Evolutionary conservation across 371 early-diverging fungal species (phyloP).

Genomic region (Basidiobolus meristosporus): DNA sequence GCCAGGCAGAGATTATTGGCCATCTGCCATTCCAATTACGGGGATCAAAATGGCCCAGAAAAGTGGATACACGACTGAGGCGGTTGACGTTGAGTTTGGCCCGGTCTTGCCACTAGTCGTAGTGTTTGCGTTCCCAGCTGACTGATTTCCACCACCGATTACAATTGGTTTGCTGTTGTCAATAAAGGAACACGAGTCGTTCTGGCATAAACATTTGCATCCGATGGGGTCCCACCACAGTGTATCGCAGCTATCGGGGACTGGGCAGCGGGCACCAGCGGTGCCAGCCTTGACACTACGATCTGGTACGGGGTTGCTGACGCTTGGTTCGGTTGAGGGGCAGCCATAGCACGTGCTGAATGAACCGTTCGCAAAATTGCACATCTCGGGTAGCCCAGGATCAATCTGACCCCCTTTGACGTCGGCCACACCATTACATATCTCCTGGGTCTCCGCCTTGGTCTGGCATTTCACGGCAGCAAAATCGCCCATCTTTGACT

Average conservation of each 20-base stretch:
- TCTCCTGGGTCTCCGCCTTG: slow-evolving; percentile 38
- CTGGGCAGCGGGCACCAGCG: slow-evolving; percentile 15
- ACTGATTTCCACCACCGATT: too few species aligned
- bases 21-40: too few species aligned
- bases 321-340: slow-evolving; percentile 24
- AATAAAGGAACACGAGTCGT: slow-evolving; percentile 10
- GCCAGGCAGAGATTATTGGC: too few species aligned
- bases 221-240: slow-evolving; percentile 51
- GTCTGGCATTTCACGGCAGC: slow-evolving; percentile 33
- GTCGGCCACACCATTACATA: slow-evolving; percentile 51
- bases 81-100: too few species aligned
- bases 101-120: too few species aligned
- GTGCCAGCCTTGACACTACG: not conserved
- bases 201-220: slow-evolving; percentile 10
- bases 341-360: slow-evolving; percentile 48
- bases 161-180: slow-evolving; percentile 4
- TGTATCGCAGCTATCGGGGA: slow-evolving; percentile 43
- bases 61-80: too few species aligned
- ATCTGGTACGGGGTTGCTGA: slow-evolving; percentile 28
- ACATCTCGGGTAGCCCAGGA: slow-evolving; percentile 16
- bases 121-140: too few species aligned
- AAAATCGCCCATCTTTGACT: slow-evolving; percentile 24
- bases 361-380: slow-evolving; percentile 27
- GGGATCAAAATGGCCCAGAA: too few species aligned
- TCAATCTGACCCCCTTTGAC: slow-evolving; percentile 22